These are phyloP conservation scores for Urtica urens DNA, from an alignment of 306 rosid genomes.

Conservation along the genomic window DNA sequence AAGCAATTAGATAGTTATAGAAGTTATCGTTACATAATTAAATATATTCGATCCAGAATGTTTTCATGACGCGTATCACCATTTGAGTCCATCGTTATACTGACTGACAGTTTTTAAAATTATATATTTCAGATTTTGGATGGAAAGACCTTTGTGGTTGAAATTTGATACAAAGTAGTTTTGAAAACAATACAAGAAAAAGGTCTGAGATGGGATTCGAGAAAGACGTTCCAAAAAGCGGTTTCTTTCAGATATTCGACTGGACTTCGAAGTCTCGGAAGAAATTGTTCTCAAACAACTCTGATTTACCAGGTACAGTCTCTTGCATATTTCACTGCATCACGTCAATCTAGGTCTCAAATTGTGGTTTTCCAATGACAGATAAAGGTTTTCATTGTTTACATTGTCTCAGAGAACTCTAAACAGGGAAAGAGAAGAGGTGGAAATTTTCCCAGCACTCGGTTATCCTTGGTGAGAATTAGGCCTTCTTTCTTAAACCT, in stretches of 20 bases:
- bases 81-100: too few relatives aligned
- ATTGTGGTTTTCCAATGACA: slow-evolving; percentile 3
- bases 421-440: slow-evolving; percentile 41
- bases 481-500: too few relatives aligned
- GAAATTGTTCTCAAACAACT: slow-evolving; percentile 60
- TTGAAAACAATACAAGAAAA: too few relatives aligned
- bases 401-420: slow-evolving; percentile 26
- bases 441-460: slow-evolving; percentile 36
- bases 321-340: background rate
- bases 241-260: slow-evolving; percentile 81
- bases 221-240: slow-evolving; percentile 51
- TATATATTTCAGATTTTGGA: too few relatives aligned
- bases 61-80: too few relatives aligned
- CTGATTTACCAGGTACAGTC: slow-evolving; percentile 47
- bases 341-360: background rate
- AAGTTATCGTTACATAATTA: too few relatives aligned
- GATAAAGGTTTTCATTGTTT: slow-evolving; percentile 10
- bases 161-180: too few relatives aligned
- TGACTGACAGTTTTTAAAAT: too few relatives aligned
- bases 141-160: too few relatives aligned
- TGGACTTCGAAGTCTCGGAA: slow-evolving; percentile 86
- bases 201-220: slow-evolving; percentile 69
- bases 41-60: too few relatives aligned
- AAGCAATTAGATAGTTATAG: too few relatives aligned
- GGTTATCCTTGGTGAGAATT: slow-evolving; percentile 34